Base-by-base conservation (phyloP, 2,329 filamentous ascomycete genomes). In the Fusarium sp. region DNA sequence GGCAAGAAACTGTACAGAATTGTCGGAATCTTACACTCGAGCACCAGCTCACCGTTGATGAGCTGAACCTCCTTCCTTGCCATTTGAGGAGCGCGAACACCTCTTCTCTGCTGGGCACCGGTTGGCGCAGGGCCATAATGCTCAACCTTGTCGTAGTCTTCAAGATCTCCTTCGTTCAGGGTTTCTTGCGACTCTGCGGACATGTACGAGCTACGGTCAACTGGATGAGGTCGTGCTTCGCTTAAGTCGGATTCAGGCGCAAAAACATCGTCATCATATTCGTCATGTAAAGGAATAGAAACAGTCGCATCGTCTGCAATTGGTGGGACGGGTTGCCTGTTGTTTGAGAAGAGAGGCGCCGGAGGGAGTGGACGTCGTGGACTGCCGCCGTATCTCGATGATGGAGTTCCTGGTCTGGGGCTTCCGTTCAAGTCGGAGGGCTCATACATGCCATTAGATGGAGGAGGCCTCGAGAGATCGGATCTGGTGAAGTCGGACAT, bases 1-100 rank as follows among this genome's bases (percentile, higher is more conserved):
- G 96, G 96, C 64, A 99, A 82, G 81, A 99, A 99, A 77, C 94
- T 97, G 86, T 98, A 96, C 39, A 99, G 84, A 71, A 98, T 99
- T 1, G 96, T 99, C 1, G 96, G 96, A 70, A 99, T 99, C 81
- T 99, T 99, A 85, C 96, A 98, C 82, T 99, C 96, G 45, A 99
- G 85, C 59, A 99, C 95, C 52, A 99, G 89, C 80, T 99, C 95
- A 75, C 96, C 96, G 76, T 99, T 98, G 85, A 98, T 96, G 42
- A 99, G 87, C 74, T 93, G 90, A 54, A 99, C 96, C 78, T 98
- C 95, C 76, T 97, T 97, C 80, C 90, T 96, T 13, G 91, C 88
- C 88, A 95, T 95, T 74, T 97, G 93, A 5, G 93, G 93, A 29
- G 91, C 87, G 69, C 95, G 89, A 27, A 95, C 93, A 57, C 96